These are phyloP conservation scores for Quercus wislizeni DNA, from an alignment of 306 rosid species.

Conservation along the genomic window DNA sequence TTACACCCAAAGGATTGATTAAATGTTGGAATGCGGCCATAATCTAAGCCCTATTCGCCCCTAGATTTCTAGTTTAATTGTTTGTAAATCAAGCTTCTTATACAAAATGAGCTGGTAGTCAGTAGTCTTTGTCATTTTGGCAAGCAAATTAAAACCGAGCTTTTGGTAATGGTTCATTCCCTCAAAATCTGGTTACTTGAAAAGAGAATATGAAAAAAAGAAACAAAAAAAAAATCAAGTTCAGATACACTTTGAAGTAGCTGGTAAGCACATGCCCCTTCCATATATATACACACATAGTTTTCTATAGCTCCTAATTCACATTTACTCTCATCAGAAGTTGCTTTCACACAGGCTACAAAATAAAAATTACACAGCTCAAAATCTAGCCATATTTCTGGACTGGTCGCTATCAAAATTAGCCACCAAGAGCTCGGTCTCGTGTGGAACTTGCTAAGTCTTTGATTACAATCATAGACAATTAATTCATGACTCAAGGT, in stretches of 20 bases:
- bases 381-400: no score
- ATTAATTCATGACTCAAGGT: no score
- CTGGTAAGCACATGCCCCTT: background rate
- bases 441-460: no score
- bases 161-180: background rate
- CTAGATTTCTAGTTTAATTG: background rate
- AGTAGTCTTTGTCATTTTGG: background rate
- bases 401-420: no score
- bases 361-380: no score
- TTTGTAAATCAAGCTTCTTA: background rate
- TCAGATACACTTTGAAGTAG: background rate
- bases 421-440: no score
- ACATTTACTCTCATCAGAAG: no score
- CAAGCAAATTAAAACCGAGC: background rate
- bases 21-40: no score
- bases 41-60: background rate
- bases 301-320: no score
- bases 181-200: background rate
- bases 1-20: background rate
- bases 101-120: background rate
- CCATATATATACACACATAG: no score
- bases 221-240: background rate
- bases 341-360: no score
- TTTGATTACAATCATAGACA: no score
- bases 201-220: background rate